Evolutionary conservation across 371 early-diverging fungal genomes (phyloP).

Genomic region (Catenaria anguillulae): DNA sequence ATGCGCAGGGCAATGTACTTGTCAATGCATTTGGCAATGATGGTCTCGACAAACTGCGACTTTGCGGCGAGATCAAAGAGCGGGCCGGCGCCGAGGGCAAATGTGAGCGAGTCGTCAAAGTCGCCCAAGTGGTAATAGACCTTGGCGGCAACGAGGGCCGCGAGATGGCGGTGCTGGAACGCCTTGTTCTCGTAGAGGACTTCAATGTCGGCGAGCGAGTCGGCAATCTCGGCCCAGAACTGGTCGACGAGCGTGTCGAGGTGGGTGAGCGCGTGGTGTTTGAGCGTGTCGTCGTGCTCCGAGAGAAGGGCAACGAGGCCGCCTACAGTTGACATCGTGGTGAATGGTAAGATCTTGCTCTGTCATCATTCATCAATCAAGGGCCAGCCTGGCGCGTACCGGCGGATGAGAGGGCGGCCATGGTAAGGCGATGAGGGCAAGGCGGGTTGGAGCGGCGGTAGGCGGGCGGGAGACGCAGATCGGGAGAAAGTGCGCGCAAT

Average conservation of each 20-base stretch:
- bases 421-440: too few species aligned
- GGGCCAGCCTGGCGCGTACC: too few species aligned
- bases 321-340: too few species aligned
- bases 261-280: conserved; percentile 77
- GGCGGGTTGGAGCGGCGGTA: too few species aligned
- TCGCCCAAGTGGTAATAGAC: conserved; percentile 89
- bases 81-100: conserved; percentile 88
- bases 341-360: too few species aligned
- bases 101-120: conserved; percentile 80
- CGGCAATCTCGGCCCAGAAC: conserved; percentile 96
- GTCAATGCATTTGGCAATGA: conserved; percentile 77
- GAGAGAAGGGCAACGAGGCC: conserved; percentile 85
- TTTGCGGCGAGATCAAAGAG: conserved; percentile 63
- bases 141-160: conserved; percentile 92
- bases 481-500: too few species aligned
- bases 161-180: conserved; percentile 70
- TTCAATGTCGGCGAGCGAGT: conserved; percentile 85
- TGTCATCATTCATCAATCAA: too few species aligned
- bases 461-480: too few species aligned
- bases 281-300: conserved; percentile 77
- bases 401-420: too few species aligned
- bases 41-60: conserved; percentile 82
- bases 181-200: conserved; percentile 77
- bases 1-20: conserved; percentile 69
- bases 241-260: conserved; percentile 74